These are phyloP conservation scores for Phialophora verrucosa DNA, from an alignment of 2,329 filamentous ascomycete species.

Conservation along the genomic window DNA sequence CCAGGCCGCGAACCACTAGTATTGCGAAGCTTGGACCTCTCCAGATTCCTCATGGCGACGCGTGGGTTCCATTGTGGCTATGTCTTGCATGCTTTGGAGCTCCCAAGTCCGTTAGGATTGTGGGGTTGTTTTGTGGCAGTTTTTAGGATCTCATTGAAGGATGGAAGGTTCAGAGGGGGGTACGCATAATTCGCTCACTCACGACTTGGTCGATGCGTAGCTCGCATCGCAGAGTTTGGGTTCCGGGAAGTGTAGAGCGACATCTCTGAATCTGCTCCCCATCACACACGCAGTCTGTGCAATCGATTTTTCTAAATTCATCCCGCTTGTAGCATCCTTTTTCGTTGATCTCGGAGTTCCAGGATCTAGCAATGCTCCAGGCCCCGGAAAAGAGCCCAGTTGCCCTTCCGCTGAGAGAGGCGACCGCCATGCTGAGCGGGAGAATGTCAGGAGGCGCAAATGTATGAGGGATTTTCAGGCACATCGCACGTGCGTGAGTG, in stretches of 20 bases:
- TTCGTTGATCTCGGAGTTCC: neutral
- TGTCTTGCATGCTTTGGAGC: neutral
- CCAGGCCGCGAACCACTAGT: neutral
- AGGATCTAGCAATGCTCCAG: neutral
- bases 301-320: neutral
- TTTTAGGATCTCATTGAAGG: neutral
- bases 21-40: neutral
- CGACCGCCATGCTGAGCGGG: neutral
- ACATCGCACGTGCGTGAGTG: neutral
- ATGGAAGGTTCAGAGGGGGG: neutral
- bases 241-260: neutral
- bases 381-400: neutral
- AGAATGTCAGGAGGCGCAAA: neutral
- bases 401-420: neutral
- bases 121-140: neutral
- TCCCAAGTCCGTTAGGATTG: neutral
- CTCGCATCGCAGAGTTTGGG: neutral
- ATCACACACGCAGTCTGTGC: neutral
- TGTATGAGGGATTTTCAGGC: slow-evolving; percentile 1
- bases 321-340: neutral
- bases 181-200: neutral
- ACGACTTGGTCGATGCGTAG: neutral
- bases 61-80: neutral
- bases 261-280: neutral
- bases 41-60: neutral